These are phyloP conservation scores for Xylaria sp. DNA, from an alignment of 2,329 filamentous ascomycete genomes.

Conservation along the genomic window DNA sequence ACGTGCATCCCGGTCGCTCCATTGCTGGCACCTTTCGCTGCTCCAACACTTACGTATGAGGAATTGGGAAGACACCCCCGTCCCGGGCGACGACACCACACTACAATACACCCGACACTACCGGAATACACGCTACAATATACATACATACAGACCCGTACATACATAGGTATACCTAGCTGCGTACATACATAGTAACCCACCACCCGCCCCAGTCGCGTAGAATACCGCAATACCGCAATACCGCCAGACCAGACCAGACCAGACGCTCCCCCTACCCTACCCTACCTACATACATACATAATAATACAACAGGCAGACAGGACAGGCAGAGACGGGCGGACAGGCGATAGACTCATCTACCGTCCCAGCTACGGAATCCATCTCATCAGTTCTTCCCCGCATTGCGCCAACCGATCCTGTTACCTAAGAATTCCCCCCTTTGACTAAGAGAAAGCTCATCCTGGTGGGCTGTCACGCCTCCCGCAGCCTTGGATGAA, in stretches of 20 bases:
- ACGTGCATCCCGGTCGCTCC: slow-evolving; percentile 20
- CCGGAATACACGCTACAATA: too few relatives aligned
- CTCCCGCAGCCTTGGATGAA: slow-evolving; percentile 23
- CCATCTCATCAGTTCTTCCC: slow-evolving; percentile 41
- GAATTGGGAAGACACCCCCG: slow-evolving; percentile 12
- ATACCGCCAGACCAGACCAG: too few relatives aligned
- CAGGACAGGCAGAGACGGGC: too few relatives aligned
- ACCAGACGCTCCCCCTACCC: too few relatives aligned
- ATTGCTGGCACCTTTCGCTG: slow-evolving; percentile 19
- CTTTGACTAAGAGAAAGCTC: slow-evolving; percentile 52
- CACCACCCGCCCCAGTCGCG: too few relatives aligned
- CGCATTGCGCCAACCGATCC: slow-evolving; percentile 44
- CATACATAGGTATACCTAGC: too few relatives aligned
- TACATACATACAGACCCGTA: too few relatives aligned
- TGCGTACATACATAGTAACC: neutral
- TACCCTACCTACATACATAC: neutral
- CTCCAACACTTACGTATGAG: slow-evolving; percentile 23
- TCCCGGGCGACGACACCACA: slow-evolving; percentile 6
- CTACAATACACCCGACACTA: too few relatives aligned
- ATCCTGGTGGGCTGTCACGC: slow-evolving; percentile 17
- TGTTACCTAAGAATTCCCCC: slow-evolving; percentile 50
- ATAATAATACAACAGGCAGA: too few relatives aligned
- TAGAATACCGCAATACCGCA: too few relatives aligned
- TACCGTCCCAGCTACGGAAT: slow-evolving; percentile 10
- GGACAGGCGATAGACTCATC: neutral